Base-by-base conservation (phyloP, 129 eudicot genomes). In the Deinandra increscens region DNA sequence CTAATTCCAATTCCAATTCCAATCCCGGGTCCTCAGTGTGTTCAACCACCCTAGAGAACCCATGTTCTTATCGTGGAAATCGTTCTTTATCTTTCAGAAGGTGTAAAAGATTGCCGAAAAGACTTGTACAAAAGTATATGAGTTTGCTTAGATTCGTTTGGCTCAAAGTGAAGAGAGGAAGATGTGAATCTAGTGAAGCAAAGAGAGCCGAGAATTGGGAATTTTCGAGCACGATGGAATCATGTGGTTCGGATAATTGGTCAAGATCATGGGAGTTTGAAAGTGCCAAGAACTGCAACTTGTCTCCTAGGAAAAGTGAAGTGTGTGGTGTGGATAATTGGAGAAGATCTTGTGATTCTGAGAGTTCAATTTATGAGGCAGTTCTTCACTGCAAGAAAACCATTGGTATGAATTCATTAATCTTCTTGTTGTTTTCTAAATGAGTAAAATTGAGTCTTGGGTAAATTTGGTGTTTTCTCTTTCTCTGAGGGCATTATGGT, bases 361-460 rank as follows among this genome's bases (percentile, higher is more conserved):
- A 92, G 79, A 83, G 86, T 80, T 92, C 98, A 9, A 92, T 92
- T 17, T 78, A 83, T 41, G 98, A 92, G 71, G 98, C 98, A 7
- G 96, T 92, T 65, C 96, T 88, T 17, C 98, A 92, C 42, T 92
- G 98, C 79, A 92, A 92, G 78, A 86, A 85, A 86, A 89, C 91
- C 50, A 77, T 80, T 53, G 91, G 91, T 84, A 83, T 3, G 78
- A 43, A 44, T 8, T 8, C 20, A 23, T 23, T 23, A 12, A 55
- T 9, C 61, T 49, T 49, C 4, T 18, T 49, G 7, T 49, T 49
- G 56, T 49, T 49, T 49, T 49, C 31, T 26, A 26, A 26, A 26
- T 18, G 39, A 5, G 7, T 36, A 36, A 36, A 36, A 36, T 4
- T 7, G 7, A 36, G 39, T 36, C 7, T 26, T 1, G 31, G 31